phyloP scores from a whole-genome alignment of 768 basidiomycete genomes.

The Ramaria rubella region DNA sequence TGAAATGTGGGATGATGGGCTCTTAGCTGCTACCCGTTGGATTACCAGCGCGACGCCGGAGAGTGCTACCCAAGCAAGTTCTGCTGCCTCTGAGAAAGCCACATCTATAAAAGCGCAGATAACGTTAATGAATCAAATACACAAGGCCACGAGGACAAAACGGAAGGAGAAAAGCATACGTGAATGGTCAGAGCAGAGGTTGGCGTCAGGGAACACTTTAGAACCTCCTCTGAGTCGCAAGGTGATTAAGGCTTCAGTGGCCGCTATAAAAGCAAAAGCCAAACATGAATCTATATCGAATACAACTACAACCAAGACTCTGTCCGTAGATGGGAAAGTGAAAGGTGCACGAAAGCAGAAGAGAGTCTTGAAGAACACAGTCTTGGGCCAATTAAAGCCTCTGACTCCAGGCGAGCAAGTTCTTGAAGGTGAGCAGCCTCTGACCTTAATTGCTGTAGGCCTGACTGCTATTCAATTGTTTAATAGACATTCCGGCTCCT shows the following conservation, averaged over 20 bases:
- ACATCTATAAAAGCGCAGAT: background rate
- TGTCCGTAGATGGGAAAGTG: background rate
- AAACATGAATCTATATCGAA: background rate
- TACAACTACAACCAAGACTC: no score
- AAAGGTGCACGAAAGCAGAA: background rate
- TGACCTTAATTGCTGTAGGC: background rate
- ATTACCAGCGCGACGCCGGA: background rate
- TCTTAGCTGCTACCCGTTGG: background rate
- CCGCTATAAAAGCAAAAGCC: background rate
- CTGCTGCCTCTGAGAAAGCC: no score
- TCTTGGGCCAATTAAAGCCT: background rate
- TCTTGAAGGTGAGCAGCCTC: constrained; percentile 1
- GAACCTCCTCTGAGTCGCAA: no score
- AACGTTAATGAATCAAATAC: background rate
- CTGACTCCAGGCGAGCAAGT: background rate
- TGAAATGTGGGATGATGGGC: background rate
- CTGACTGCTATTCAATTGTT: background rate
- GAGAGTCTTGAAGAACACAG: background rate
- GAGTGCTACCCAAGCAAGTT: background rate
- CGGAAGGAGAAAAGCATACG: no score
- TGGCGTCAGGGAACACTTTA: no score
- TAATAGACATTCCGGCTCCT: constrained; percentile 38
- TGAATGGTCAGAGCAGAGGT: no score
- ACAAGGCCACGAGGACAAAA: background rate
- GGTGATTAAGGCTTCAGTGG: background rate